Conservation (phyloP, 2,329 filamentous ascomycete genomes). For the Aspergillus clavatus region DNA sequence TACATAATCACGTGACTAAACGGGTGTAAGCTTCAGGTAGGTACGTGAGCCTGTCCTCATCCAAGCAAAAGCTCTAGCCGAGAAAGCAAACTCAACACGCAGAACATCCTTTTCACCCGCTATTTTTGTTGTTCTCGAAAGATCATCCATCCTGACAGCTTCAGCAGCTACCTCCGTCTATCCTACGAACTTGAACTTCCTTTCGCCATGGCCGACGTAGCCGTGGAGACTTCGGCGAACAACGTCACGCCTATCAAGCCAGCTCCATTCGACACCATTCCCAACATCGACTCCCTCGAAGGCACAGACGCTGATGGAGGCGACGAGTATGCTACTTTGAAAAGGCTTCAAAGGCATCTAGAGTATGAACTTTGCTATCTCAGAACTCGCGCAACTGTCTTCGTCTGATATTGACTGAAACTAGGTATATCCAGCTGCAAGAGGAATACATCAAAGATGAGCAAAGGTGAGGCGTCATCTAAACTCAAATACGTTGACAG, state of each 20-base stretch:
- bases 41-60: not conserved
- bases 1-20: not conserved
- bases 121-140: not conserved
- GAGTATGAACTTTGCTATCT: constrained; percentile 57
- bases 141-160: not conserved
- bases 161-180: not conserved
- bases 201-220: constrained; percentile 72
- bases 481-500: not conserved
- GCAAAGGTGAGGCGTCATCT: constrained; percentile 61
- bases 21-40: not conserved
- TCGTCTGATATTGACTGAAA: constrained; percentile 2
- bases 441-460: constrained; percentile 99
- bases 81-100: not conserved
- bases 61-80: not conserved
- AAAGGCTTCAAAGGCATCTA: constrained; percentile 92
- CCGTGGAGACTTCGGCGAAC: constrained; percentile 75
- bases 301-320: constrained; percentile 73
- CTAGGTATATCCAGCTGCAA: constrained; percentile 88
- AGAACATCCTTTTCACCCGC: not conserved
- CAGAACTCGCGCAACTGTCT: not conserved
- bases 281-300: constrained; percentile 85
- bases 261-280: constrained; percentile 70
- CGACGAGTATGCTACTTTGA: constrained; percentile 92
- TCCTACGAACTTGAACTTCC: not conserved
- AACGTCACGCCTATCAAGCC: constrained; percentile 72